phyloP scores from a whole-genome alignment of 208 protist species.

The Trypanosoma avium region DNA sequence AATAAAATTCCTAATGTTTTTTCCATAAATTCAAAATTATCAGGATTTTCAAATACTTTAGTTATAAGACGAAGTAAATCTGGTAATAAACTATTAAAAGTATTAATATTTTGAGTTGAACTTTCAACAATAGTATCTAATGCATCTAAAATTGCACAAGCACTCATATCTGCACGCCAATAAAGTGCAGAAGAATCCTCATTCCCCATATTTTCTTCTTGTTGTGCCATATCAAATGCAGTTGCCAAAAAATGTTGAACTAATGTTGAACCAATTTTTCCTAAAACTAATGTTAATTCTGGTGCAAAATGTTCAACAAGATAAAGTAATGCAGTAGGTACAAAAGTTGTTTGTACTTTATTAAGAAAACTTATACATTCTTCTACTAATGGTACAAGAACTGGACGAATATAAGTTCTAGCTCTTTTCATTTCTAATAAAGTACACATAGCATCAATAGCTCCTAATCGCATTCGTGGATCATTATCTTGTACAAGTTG shows the following conservation, averaged over 20 bases:
- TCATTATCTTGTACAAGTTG: conserved; percentile 66
- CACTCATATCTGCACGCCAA: conserved; percentile 69
- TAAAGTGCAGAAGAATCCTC: conserved; percentile 36
- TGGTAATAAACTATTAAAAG: conserved; percentile 47
- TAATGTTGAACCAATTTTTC: conserved; percentile 64
- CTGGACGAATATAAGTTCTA: conserved; percentile 52
- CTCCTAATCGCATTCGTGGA: conserved; percentile 69
- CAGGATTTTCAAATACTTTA: conserved; percentile 59
- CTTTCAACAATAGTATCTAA: conserved; percentile 72
- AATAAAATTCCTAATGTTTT: conserved; percentile 75
- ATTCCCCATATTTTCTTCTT: conserved; percentile 35
- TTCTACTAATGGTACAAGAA: conserved; percentile 81
- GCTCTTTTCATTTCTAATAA: conserved; percentile 81
- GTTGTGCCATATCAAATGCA: conserved; percentile 65
- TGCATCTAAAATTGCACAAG: conserved; percentile 67
- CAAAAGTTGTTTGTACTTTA: conserved; percentile 83
- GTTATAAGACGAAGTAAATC: conserved; percentile 62
- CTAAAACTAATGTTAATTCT: conserved; percentile 75
- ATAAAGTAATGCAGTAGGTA: conserved; percentile 79
- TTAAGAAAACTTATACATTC: conserved; percentile 82
- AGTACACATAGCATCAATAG: conserved; percentile 85
- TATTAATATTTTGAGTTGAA: conserved; percentile 46
- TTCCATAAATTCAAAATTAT: conserved; percentile 85
- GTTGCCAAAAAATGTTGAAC: conserved; percentile 79
- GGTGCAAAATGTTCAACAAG: conserved; percentile 84